These are phyloP conservation scores for Abelmoschus esculentus DNA, from an alignment of 345 rosid species.

Conservation along the genomic window DNA sequence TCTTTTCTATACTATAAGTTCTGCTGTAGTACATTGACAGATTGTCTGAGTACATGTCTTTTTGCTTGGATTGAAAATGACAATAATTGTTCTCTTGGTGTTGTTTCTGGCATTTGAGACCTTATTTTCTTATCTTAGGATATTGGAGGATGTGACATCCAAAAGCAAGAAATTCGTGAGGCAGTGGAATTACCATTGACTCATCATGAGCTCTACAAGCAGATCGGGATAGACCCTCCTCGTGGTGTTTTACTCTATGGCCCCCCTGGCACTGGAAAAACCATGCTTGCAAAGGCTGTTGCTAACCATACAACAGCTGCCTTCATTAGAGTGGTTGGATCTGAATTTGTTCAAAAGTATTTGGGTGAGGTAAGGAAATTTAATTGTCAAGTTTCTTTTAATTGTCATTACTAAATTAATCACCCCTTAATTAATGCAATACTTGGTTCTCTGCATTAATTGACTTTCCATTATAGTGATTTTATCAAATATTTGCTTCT, in stretches of 20 bases:
- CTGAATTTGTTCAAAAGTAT: conserved; percentile 97
- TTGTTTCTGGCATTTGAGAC: neutral
- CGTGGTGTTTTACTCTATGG: conserved; percentile 97
- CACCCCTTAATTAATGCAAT: neutral
- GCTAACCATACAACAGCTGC: conserved; percentile 97
- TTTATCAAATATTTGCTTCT: neutral
- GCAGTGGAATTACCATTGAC: conserved; percentile 96
- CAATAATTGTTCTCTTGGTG: neutral
- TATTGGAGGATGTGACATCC: conserved; percentile 96
- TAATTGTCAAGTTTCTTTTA: neutral
- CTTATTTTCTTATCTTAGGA: conserved; percentile 37
- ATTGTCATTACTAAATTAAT: neutral
- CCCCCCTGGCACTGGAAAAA: conserved; percentile 98
- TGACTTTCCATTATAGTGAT: neutral
- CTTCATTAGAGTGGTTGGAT: conserved; percentile 96
- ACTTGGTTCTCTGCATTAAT: neutral
- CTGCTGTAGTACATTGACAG: neutral
- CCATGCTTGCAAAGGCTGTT: conserved; percentile 98
- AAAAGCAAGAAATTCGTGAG: conserved; percentile 99
- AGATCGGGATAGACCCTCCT: conserved; percentile 96
- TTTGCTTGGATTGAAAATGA: neutral
- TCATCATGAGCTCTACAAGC: conserved; percentile 90
- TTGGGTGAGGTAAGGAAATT: conserved; percentile 70
- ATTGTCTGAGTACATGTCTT: neutral
- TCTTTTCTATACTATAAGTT: neutral